phyloP scores from a whole-genome alignment of 2,329 filamentous ascomycete species.

The Pyricularia sp. region DNA sequence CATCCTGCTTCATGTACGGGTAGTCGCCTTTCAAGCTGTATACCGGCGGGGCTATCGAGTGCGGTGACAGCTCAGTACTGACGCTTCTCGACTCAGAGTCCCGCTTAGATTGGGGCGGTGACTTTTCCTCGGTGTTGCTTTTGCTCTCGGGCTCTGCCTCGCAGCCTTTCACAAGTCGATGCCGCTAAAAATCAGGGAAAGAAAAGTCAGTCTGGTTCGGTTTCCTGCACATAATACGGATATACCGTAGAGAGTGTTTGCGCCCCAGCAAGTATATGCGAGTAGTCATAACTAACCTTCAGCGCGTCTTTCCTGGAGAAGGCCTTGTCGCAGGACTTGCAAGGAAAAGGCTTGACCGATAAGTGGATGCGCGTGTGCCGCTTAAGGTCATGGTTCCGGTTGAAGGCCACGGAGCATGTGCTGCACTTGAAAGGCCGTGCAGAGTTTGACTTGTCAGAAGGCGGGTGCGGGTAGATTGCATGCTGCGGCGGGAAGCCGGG shows the following conservation, averaged over 20 bases:
- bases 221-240: neutral
- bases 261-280: neutral
- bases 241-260: neutral
- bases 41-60: neutral
- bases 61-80: neutral
- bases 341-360: conserved; percentile 92
- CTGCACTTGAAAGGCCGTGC: neutral
- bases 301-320: conserved; percentile 95
- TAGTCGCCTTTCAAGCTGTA: neutral
- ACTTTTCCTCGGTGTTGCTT: neutral
- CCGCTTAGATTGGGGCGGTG: neutral
- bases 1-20: neutral
- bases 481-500: neutral
- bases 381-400: conserved; percentile 92
- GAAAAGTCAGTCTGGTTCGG: neutral
- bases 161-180: conserved; percentile 57
- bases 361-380: conserved; percentile 92
- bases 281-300: conserved; percentile 68
- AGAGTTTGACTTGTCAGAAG: neutral
- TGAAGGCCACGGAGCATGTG: conserved; percentile 44
- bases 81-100: conserved; percentile 1
- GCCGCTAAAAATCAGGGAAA: conserved; percentile 31
- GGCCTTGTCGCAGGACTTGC: conserved; percentile 84
- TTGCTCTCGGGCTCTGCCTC: conserved; percentile 14
- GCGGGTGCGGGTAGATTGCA: neutral